Percentiles rank a stretch among this genome's conserved stretches.
Conservation (phyloP, 345 rosid genomes). For the Durio zibethinus region DNA sequence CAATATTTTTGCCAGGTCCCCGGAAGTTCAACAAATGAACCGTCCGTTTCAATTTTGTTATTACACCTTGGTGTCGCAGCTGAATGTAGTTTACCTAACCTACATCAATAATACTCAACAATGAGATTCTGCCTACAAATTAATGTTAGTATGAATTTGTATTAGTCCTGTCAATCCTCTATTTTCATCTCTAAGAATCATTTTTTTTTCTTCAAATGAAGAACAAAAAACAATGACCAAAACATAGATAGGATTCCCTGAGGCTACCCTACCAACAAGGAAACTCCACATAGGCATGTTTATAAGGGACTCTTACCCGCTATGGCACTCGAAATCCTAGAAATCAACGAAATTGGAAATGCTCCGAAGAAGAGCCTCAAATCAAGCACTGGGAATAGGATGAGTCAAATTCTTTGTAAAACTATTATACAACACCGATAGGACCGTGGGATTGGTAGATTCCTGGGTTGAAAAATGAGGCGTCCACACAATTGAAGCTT, state of each 20-base stretch:
- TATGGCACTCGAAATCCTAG: neutral
- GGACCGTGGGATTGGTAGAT: neutral
- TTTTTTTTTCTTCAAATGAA: neutral
- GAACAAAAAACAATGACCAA: neutral
- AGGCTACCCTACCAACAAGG: neutral
- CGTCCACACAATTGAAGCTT: constrained; percentile 9
- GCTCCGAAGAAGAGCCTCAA: neutral
- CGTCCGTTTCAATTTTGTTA: neutral
- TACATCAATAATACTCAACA: neutral
- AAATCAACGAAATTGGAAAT: too few species aligned
- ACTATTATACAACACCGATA: neutral
- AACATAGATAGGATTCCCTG: neutral
- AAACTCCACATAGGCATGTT: neutral
- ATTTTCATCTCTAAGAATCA: neutral
- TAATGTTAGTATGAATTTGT: neutral
- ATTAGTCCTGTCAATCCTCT: neutral
- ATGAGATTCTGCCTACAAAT: neutral
- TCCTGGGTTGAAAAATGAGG: neutral
- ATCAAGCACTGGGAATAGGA: neutral
- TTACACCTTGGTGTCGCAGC: neutral
- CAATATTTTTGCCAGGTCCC: neutral
- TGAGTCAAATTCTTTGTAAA: neutral
- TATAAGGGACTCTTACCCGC: neutral
- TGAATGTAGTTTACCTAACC: neutral
- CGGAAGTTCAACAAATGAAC: neutral